phyloP scores from a whole-genome alignment of 768 basidiomycete species.

The Rhodotorula graminis region DNA sequence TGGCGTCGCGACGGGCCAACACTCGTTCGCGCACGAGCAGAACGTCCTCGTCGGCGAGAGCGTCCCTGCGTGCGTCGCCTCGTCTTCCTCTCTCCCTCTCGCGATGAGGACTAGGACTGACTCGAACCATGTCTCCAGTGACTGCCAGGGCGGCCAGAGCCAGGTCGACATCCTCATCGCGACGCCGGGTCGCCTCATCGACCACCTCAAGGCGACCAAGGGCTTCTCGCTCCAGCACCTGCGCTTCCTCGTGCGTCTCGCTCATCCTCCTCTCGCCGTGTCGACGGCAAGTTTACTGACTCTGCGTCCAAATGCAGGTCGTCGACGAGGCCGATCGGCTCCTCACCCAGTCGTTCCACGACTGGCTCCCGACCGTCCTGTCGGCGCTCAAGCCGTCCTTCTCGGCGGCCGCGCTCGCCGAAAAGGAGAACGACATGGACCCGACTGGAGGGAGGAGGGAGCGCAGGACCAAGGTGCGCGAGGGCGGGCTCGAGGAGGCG shows the following conservation, averaged over 20 bases:
- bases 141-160: conserved; percentile 77
- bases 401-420: conserved; percentile 38
- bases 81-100: not conserved
- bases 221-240: conserved; percentile 91
- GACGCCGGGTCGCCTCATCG: conserved; percentile 90
- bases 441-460: not conserved
- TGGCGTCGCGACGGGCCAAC: conserved; percentile 84
- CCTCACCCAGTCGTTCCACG: conserved; percentile 89
- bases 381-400: conserved; percentile 58
- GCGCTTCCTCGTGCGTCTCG: conserved; percentile 71
- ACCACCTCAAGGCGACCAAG: conserved; percentile 79
- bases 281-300: not conserved
- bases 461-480: not conserved
- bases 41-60: conserved; percentile 65
- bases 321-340: conserved; percentile 98
- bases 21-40: conserved; percentile 90
- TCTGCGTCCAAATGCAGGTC: conserved; percentile 54
- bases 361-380: conserved; percentile 82
- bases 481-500: conserved; percentile 24
- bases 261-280: not conserved
- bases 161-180: conserved; percentile 91
- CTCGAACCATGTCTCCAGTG: conserved; percentile 42
- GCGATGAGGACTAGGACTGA: not conserved
- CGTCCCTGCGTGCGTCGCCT: conserved; percentile 51
- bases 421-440: not conserved